Conservation (phyloP, 1,284 basidiomycete genomes). For the Naganishia sp. region DNA sequence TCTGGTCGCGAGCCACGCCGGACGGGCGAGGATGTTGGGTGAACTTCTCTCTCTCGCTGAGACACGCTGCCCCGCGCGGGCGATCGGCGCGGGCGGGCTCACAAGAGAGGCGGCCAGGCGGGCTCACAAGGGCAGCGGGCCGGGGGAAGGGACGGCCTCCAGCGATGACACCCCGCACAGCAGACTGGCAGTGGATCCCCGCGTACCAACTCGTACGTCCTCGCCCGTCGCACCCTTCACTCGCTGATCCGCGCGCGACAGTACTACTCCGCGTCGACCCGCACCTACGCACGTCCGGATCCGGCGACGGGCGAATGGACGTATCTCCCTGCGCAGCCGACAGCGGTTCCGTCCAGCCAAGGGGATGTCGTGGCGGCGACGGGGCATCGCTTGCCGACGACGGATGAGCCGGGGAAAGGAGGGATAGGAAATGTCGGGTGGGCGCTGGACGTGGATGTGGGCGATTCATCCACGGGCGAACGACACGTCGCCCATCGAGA, state of each 20-base stretch:
- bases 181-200: constrained; percentile 22
- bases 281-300: constrained; percentile 4
- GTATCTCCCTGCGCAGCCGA: not conserved
- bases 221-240: not conserved
- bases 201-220: constrained; percentile 10
- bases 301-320: constrained; percentile 18
- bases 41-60: too few relatives aligned
- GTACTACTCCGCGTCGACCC: constrained; percentile 11
- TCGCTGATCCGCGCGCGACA: not conserved
- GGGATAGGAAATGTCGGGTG: constrained; percentile 29
- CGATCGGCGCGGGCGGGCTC: not conserved
- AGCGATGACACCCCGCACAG: constrained; percentile 1
- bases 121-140: too few relatives aligned
- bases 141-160: not conserved
- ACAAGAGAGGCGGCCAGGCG: too few relatives aligned
- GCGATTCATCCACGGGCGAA: too few relatives aligned
- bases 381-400: not conserved
- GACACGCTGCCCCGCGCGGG: not conserved
- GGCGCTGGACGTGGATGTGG: constrained; percentile 21
- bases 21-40: too few relatives aligned
- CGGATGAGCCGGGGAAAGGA: constrained; percentile 1
- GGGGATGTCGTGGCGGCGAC: not conserved
- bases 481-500: too few relatives aligned
- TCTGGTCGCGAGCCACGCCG: too few relatives aligned
- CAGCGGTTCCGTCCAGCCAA: not conserved